A percentile compares a stretch with the other conserved stretches of the same genome.
These are phyloP conservation scores for Naganishia albida DNA, from an alignment of 1,284 basidiomycete genomes.

Conservation along the genomic window DNA sequence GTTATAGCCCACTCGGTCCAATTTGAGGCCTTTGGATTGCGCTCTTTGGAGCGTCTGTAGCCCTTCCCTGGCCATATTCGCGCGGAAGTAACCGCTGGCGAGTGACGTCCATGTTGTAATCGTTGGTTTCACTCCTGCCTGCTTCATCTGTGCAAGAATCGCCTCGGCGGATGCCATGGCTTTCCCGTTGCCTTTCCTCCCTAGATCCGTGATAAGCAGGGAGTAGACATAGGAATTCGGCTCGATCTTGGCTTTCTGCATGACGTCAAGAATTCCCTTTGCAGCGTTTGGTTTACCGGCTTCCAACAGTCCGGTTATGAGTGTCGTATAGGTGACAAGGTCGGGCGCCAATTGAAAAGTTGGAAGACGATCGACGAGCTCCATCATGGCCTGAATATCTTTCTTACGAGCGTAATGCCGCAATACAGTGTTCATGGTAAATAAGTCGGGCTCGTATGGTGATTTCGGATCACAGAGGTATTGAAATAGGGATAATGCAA, in stretches of 20 bases:
- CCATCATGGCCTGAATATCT: conserved; percentile 64
- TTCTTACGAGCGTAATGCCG: conserved; percentile 63
- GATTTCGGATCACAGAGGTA: conserved; percentile 42
- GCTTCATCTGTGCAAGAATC: conserved; percentile 58
- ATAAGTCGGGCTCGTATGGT: conserved; percentile 61
- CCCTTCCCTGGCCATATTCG: conserved; percentile 47
- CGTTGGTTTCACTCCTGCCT: conserved; percentile 32
- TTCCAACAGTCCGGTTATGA: conserved; percentile 71
- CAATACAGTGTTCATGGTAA: conserved; percentile 76
- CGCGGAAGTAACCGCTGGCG: conserved; percentile 50
- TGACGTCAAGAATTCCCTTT: conserved; percentile 64
- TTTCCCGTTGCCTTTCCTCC: conserved; percentile 60
- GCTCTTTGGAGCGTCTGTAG: conserved; percentile 63
- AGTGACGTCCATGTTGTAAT: conserved; percentile 54
- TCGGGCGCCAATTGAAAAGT: conserved; percentile 64
- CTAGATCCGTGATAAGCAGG: conserved; percentile 70
- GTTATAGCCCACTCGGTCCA: conserved; percentile 70
- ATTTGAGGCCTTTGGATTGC: conserved; percentile 59
- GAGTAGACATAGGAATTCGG: conserved; percentile 72
- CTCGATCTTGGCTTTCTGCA: conserved; percentile 70
- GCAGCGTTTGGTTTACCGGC: conserved; percentile 68
- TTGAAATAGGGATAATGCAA: conserved; percentile 45
- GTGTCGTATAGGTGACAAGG: conserved; percentile 74
- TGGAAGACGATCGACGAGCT: conserved; percentile 55
- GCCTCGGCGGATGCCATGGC: conserved; percentile 66